Conservation (phyloP, 495 filamentous ascomycete species). For the Bacidia gigantensis region DNA sequence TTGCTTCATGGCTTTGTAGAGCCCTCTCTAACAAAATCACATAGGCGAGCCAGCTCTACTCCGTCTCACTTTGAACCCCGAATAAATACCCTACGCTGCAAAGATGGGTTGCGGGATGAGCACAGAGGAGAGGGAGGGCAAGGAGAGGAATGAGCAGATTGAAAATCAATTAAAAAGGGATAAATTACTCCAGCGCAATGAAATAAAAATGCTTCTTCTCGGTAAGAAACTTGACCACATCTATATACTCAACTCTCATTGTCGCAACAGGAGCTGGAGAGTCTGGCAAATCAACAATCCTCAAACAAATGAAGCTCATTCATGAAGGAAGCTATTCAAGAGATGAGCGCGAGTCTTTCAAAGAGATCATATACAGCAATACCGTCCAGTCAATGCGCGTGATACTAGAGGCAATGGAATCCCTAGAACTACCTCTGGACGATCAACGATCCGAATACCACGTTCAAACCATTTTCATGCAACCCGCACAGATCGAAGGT, state of each 20-base stretch:
- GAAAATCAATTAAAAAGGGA: conserved; percentile 95
- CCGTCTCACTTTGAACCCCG: background rate
- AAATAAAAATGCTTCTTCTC: conserved; percentile 98
- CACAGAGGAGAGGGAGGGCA: conserved; percentile 99
- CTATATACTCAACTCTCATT: background rate
- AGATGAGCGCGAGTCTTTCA: conserved; percentile 50
- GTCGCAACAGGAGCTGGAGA: conserved; percentile 74
- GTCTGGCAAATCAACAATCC: conserved; percentile 97
- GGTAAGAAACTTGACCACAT: conserved; percentile 42
- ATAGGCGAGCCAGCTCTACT: background rate
- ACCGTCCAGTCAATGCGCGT: conserved; percentile 93
- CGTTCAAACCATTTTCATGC: conserved; percentile 92
- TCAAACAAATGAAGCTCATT: conserved; percentile 91
- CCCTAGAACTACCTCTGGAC: conserved; percentile 74
- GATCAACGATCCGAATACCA: conserved; percentile 83
- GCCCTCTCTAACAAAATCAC: background rate
- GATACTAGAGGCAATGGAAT: conserved; percentile 93
- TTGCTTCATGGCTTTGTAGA: no score
- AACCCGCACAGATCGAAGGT: conserved; percentile 87
- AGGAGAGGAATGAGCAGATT: conserved; percentile 97
- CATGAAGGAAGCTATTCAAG: conserved; percentile 44
- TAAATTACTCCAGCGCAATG: conserved; percentile 88
- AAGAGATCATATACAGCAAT: conserved; percentile 98
- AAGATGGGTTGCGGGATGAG: conserved; percentile 99
- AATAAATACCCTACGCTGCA: conserved; percentile 25